phyloP scores from a whole-genome alignment of 2,329 filamentous ascomycete species.

The Scleromitrula shiraiana region DNA sequence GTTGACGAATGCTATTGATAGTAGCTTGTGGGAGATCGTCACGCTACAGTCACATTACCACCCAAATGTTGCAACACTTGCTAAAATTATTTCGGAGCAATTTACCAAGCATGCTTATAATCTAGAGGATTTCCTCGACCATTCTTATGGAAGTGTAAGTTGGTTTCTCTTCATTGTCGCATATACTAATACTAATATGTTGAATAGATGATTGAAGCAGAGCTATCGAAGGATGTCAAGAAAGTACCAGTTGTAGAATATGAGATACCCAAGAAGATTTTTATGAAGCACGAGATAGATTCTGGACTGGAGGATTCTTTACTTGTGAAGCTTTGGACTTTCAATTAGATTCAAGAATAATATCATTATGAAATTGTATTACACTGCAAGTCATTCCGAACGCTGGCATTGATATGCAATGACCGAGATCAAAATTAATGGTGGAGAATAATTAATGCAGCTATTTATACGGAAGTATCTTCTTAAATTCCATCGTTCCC shows the following conservation, averaged over 20 bases:
- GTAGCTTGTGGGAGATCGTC: constrained; percentile 89
- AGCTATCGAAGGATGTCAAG: constrained; percentile 75
- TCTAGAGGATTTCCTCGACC: constrained; percentile 94
- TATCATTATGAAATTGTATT: background rate
- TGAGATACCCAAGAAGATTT: constrained; percentile 60
- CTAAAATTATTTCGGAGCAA: constrained; percentile 90
- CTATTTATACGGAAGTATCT: background rate
- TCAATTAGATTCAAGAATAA: constrained; percentile 27
- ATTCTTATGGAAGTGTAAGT: constrained; percentile 76
- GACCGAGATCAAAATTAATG: constrained; percentile 8
- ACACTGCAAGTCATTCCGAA: background rate
- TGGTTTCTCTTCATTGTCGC: background rate
- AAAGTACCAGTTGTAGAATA: constrained; percentile 86
- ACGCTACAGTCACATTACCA: constrained; percentile 91
- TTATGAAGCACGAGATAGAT: constrained; percentile 37
- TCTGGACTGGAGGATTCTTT: constrained; percentile 45
- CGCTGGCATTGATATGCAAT: constrained; percentile 6
- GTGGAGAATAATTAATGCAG: constrained; percentile 7
- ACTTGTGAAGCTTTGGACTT: constrained; percentile 55
- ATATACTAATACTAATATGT: constrained; percentile 30
- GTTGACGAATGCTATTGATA: constrained; percentile 80
- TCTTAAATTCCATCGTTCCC: no score
- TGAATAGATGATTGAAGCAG: constrained; percentile 69
- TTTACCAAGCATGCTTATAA: constrained; percentile 95
- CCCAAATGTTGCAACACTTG: constrained; percentile 89